Percentiles rank a stretch among this genome's conserved stretches.
Evolutionary conservation across 768 basidiomycete species (phyloP).

Genomic region (Termitomyces sp.): DNA sequence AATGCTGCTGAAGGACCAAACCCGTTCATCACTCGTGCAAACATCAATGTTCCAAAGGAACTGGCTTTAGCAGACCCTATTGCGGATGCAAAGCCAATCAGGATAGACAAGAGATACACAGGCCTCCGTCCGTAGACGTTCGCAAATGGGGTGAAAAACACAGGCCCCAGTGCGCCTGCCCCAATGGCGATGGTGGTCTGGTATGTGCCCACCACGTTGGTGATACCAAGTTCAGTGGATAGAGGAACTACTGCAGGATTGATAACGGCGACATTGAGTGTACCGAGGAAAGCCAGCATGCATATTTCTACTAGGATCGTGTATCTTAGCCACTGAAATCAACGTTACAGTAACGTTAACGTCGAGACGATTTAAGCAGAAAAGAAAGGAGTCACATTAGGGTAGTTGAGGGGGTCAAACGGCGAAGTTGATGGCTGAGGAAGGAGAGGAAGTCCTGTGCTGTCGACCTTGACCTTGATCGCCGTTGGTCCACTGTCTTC

Average conservation of each 20-base stretch:
- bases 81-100: constrained; percentile 20
- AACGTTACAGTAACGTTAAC: background rate
- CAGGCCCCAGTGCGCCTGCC: constrained; percentile 27
- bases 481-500: background rate
- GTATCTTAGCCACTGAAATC: constrained; percentile 28
- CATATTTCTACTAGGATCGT: constrained; percentile 25
- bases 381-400: constrained; percentile 18
- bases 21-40: constrained; percentile 31
- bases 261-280: constrained; percentile 30
- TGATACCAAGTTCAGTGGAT: constrained; percentile 28
- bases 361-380: background rate
- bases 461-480: constrained; percentile 24
- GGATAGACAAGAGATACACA: constrained; percentile 27
- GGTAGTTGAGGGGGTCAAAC: constrained; percentile 38
- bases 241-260: constrained; percentile 33
- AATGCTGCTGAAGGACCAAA: constrained; percentile 28
- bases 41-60: constrained; percentile 25
- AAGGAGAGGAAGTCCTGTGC: constrained; percentile 30
- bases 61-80: constrained; percentile 22
- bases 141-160: constrained; percentile 33
- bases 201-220: constrained; percentile 32
- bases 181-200: constrained; percentile 34
- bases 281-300: constrained; percentile 29
- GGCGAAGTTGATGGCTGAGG: constrained; percentile 34
- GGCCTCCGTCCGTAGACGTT: constrained; percentile 34